phyloP scores from a whole-genome alignment of 2,329 filamentous ascomycete genomes.

The Sphaerulina musiva region DNA sequence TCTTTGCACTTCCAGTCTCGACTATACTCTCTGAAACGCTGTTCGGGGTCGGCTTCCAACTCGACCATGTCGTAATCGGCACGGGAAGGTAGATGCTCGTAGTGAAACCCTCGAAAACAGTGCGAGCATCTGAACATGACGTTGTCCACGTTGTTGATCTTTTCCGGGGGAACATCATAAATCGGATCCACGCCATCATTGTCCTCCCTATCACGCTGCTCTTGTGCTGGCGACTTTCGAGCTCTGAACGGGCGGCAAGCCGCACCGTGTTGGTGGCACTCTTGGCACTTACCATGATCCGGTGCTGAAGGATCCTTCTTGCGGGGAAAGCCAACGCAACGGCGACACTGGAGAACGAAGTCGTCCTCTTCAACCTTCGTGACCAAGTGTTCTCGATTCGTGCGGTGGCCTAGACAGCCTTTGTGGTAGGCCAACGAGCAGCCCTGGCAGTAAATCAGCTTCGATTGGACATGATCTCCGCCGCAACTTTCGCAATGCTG shows the following conservation, averaged over 20 bases:
- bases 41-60: constrained; percentile 48
- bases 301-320: constrained; percentile 67
- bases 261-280: constrained; percentile 57
- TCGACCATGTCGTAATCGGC: constrained; percentile 38
- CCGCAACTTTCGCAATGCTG: constrained; percentile 68
- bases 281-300: constrained; percentile 63
- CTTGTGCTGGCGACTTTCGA: constrained; percentile 67
- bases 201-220: constrained; percentile 73
- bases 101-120: constrained; percentile 77
- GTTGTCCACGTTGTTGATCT: constrained; percentile 68
- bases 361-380: constrained; percentile 72
- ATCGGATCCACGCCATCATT: constrained; percentile 75
- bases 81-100: constrained; percentile 65
- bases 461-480: constrained; percentile 54
- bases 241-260: constrained; percentile 70
- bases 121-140: constrained; percentile 75
- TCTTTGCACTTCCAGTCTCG: constrained; percentile 73
- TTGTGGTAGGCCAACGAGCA: constrained; percentile 81
- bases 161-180: constrained; percentile 52
- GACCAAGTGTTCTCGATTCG: constrained; percentile 72
- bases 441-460: constrained; percentile 81
- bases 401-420: constrained; percentile 68
- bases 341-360: constrained; percentile 85
- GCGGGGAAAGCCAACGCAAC: constrained; percentile 63
- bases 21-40: constrained; percentile 66